Evolutionary conservation across 73 alveolate genomes (phyloP), one percentile per base, ranked within the genome.

Genomic region (Paramecium primaurelia): DNA sequence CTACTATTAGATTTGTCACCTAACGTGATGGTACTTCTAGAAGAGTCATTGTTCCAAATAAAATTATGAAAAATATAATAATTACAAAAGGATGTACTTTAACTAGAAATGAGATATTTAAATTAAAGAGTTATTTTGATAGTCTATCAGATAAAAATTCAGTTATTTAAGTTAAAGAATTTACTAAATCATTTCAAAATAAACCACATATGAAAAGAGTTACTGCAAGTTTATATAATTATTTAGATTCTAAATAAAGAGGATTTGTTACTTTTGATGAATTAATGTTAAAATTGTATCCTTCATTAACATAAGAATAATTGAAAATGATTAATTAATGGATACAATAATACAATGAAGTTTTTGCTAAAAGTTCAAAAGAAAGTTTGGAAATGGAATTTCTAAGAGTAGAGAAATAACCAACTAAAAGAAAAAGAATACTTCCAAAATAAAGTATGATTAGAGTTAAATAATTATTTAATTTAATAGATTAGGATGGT

Each of bases 201-300:
- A 87, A 87, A 32, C 93, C 93, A 22, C 93, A 87, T 22, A 87
- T 87, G 93, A 87, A 87, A 64, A 87, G 93, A 87, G 93, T 87
- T 22, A 87, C 93, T 25, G 93, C 93, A 37, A 87, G 93, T 38
- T 68, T 87, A 28, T 87, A 64, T 87, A 87, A 87, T 68, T 87
- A 64, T 60, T 87, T 87, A 87, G 93, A 87, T 68, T 87, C 93
- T 36, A 77, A 60, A 44, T 69, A 59, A 87, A 87, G 42, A 68
- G 93, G 93, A 16, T 64, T 60, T 54, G 88, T 87, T 25, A 87
- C 87, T 8, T 87, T 87, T 87, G 93, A 87, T 30, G 71, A 87
- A 64, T 77, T 87, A 20, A 73, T 87, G 69, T 58, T 87, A 16
- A 87, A 87, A 68, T 77, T 87, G 8, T 87, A 87, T 60, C 93